Evolutionary conservation across 2,329 filamentous ascomycete genomes (phyloP).

Genomic region (Domatiomyces globalis): DNA sequence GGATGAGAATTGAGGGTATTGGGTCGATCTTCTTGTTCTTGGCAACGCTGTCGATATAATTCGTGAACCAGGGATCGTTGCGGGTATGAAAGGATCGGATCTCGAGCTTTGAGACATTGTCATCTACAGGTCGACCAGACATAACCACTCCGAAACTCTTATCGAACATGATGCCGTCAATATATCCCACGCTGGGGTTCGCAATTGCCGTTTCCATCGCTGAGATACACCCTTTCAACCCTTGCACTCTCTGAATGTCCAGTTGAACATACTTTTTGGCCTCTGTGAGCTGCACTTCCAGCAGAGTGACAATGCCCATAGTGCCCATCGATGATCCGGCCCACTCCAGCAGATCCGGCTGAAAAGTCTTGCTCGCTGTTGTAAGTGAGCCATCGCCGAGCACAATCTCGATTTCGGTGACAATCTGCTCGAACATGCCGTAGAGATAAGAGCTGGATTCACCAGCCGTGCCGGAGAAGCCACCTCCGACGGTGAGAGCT

Average conservation of each 20-base stretch:
- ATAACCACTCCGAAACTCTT: constrained; percentile 44
- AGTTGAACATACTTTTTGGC: constrained; percentile 46
- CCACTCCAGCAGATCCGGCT: constrained; percentile 43
- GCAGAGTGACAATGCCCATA: constrained; percentile 45
- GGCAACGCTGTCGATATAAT: constrained; percentile 1
- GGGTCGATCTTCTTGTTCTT: neutral
- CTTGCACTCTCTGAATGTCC: constrained; percentile 43
- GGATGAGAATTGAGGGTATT: neutral
- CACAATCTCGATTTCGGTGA: constrained; percentile 50
- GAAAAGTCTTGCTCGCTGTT: constrained; percentile 33
- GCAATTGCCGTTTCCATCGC: constrained; percentile 34
- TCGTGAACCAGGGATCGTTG: constrained; percentile 1
- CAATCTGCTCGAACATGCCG: constrained; percentile 51
- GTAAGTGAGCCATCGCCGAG: constrained; percentile 44
- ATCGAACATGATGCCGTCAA: constrained; percentile 56
- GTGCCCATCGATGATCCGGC: constrained; percentile 48
- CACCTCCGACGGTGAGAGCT: constrained; percentile 54
- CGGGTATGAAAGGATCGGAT: neutral
- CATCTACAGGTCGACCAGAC: constrained; percentile 42
- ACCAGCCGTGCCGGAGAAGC: constrained; percentile 51
- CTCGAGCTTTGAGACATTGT: constrained; percentile 1
- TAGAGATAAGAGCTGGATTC: constrained; percentile 54
- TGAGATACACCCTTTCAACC: constrained; percentile 36
- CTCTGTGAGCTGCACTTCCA: constrained; percentile 45
- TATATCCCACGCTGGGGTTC: constrained; percentile 41